These are phyloP conservation scores for Sclerospora graminicola DNA, from an alignment of 352 stramenopile species.

Conservation along the genomic window DNA sequence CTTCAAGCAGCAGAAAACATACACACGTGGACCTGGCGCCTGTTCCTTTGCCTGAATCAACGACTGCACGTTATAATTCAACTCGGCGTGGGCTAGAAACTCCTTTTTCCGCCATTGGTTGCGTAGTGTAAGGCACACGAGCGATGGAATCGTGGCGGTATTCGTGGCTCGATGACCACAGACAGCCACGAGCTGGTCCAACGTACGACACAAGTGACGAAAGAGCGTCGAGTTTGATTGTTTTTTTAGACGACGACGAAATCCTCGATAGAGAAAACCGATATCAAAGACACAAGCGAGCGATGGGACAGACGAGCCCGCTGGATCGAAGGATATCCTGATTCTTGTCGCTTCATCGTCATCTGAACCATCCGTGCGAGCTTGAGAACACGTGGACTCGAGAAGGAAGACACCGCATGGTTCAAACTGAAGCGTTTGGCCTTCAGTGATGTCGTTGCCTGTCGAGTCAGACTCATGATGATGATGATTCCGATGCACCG, in stretches of 20 bases:
- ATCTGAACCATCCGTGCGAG: too few species aligned
- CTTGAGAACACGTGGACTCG: conserved; percentile 16
- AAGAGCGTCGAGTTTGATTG: conserved; percentile 38
- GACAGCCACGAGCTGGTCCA: conserved; percentile 23
- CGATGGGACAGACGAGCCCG: conserved; percentile 1
- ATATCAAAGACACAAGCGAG: conserved; percentile 41
- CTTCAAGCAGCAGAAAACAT: conserved; percentile 33
- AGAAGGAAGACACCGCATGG: conserved; percentile 14
- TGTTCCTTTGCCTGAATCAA: conserved; percentile 9
- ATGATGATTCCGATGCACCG: conserved; percentile 2
- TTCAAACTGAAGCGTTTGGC: conserved; percentile 4
- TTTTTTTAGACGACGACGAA: conserved; percentile 43
- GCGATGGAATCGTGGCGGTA: neutral
- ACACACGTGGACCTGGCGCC: conserved; percentile 14
- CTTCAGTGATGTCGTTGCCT: conserved; percentile 1
- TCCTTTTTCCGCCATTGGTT: conserved; percentile 63
- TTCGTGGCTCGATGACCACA: neutral
- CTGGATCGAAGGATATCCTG: conserved; percentile 8
- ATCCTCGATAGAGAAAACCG: conserved; percentile 34
- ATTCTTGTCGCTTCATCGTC: too few species aligned
- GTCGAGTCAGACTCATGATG: too few species aligned
- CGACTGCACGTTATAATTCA: conserved; percentile 22
- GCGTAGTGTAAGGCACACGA: conserved; percentile 39
- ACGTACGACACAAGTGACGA: conserved; percentile 20
- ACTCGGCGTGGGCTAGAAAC: conserved; percentile 44